Conservation (phyloP, 2,329 filamentous ascomycete genomes). For the Ceratocystis colombiana region DNA sequence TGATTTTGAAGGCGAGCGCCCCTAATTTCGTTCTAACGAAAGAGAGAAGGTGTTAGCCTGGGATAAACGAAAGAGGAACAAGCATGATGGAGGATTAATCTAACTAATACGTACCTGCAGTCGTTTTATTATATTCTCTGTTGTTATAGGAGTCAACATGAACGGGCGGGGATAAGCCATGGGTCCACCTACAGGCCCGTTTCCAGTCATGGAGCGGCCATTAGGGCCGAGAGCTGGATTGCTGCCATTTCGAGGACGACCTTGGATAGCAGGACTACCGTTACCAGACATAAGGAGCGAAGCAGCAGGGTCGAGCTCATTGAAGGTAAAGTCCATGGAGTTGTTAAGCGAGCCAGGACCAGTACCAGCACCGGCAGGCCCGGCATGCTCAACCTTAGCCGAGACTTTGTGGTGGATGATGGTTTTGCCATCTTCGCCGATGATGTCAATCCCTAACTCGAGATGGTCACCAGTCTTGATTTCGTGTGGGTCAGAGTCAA, state of each 20-base stretch:
- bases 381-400: conserved; percentile 90
- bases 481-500: conserved; percentile 92
- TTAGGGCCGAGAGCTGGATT: conserved; percentile 54
- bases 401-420: conserved; percentile 98
- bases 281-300: conserved; percentile 61
- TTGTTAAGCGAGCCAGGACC: conserved; percentile 42
- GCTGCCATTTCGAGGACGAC: conserved; percentile 59
- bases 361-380: conserved; percentile 57
- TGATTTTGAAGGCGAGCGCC: conserved; percentile 77
- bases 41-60: conserved; percentile 25
- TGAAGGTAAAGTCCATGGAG: conserved; percentile 80
- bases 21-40: conserved; percentile 69
- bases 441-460: conserved; percentile 94
- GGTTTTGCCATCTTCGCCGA: conserved; percentile 96
- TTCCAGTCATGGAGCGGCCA: conserved; percentile 47
- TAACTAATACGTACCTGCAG: conserved; percentile 53
- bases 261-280: conserved; percentile 48
- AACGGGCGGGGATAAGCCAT: conserved; percentile 68
- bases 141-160: conserved; percentile 80
- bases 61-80: not conserved
- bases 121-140: conserved; percentile 87
- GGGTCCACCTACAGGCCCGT: conserved; percentile 41
- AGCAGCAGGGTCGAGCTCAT: conserved; percentile 76
- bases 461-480: conserved; percentile 83
- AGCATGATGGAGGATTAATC: too few species aligned